These are phyloP conservation scores for Echinosophora koreensis DNA, from an alignment of 306 rosid species.

Conservation along the genomic window DNA sequence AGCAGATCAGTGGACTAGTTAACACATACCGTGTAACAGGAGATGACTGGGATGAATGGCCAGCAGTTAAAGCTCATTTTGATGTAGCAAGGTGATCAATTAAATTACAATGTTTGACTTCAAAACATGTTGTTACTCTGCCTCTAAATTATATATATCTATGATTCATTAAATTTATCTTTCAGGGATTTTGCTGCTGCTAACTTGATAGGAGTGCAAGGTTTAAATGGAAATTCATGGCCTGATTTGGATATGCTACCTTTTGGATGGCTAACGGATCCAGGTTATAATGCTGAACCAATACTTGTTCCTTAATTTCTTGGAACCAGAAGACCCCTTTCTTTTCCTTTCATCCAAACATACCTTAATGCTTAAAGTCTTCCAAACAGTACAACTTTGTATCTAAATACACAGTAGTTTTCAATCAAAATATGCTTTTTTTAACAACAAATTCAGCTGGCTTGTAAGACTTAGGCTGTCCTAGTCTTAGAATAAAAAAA, in stretches of 20 bases:
- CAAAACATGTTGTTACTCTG: constrained; percentile 8
- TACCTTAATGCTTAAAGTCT: background rate
- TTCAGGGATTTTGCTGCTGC: constrained; percentile 68
- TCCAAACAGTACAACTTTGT: background rate
- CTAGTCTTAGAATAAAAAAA: too few species aligned
- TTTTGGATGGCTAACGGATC: constrained; percentile 75
- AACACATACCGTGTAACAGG: constrained; percentile 76
- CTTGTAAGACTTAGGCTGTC: too few species aligned
- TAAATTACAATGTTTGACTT: background rate
- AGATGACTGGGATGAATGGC: constrained; percentile 89
- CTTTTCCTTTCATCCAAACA: background rate
- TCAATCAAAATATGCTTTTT: background rate
- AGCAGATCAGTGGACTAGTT: constrained; percentile 55
- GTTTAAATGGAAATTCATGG: constrained; percentile 75
- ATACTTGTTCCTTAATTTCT: background rate
- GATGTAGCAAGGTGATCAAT: constrained; percentile 63
- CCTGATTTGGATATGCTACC: constrained; percentile 92
- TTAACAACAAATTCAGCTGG: background rate
- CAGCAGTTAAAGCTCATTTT: constrained; percentile 64
- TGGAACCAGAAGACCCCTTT: background rate
- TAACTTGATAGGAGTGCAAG: constrained; percentile 63
- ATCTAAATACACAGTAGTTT: background rate
- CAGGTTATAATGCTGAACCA: constrained; percentile 57
- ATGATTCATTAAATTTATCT: constrained; percentile 14
- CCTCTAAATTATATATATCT: background rate